These are phyloP conservation scores for Macrocybe gigantea DNA, from an alignment of 768 basidiomycete species.

Conservation along the genomic window DNA sequence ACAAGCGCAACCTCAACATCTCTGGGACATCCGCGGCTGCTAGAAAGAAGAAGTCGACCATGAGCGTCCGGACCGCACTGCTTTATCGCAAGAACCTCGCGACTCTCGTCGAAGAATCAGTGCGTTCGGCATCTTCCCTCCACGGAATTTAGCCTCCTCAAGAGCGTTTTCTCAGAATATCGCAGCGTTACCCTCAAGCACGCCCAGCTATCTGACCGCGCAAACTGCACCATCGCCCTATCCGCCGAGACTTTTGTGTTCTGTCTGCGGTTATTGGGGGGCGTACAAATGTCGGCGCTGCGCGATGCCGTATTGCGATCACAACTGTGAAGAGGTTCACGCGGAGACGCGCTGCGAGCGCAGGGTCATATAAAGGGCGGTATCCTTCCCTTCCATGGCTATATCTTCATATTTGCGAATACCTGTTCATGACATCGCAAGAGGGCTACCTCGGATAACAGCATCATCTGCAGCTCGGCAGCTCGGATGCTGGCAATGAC, in stretches of 20 bases:
- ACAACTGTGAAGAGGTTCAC: constrained; percentile 68
- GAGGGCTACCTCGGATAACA: no score
- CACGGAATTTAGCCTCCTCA: constrained; percentile 1
- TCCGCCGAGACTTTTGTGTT: constrained; percentile 69
- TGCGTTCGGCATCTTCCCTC: constrained; percentile 30
- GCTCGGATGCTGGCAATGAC: no score
- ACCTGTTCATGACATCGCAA: no score
- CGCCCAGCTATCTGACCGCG: constrained; percentile 71
- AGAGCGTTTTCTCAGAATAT: constrained; percentile 41
- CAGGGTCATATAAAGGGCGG: constrained; percentile 44
- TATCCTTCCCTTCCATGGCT: no score
- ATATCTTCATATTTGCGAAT: no score
- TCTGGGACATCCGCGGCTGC: constrained; percentile 43
- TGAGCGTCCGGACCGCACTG: constrained; percentile 74
- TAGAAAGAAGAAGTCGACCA: constrained; percentile 73
- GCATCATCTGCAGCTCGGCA: no score
- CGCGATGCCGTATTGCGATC: constrained; percentile 70
- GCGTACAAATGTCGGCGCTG: constrained; percentile 75
- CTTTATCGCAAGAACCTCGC: constrained; percentile 78
- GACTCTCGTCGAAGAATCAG: constrained; percentile 74
- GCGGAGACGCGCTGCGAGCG: constrained; percentile 78
- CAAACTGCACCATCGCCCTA: constrained; percentile 50
- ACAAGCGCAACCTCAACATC: constrained; percentile 57
- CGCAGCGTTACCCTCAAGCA: constrained; percentile 40
- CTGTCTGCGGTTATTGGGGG: constrained; percentile 86